These are phyloP conservation scores for Tricholoma hemisulphureum DNA, from an alignment of 768 basidiomycete genomes.

Conservation along the genomic window DNA sequence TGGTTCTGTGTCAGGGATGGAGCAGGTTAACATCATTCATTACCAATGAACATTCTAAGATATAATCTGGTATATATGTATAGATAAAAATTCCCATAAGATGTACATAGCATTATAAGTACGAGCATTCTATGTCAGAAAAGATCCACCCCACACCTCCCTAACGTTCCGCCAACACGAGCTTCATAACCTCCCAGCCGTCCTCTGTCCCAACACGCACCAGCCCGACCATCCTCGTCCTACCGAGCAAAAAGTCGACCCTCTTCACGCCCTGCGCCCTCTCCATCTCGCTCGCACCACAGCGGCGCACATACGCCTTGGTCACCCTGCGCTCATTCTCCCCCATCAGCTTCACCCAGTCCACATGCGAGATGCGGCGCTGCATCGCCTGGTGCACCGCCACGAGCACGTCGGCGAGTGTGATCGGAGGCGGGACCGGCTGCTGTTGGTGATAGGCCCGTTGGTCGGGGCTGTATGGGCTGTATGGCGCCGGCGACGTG, in stretches of 20 bases:
- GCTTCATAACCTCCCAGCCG: slow-evolving; percentile 34
- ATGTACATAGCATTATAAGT: too few species aligned
- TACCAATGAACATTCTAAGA: too few species aligned
- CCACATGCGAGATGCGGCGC: slow-evolving; percentile 38
- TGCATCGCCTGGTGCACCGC: slow-evolving; percentile 50
- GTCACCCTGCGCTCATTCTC: slow-evolving; percentile 31
- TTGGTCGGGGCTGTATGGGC: slow-evolving; percentile 15
- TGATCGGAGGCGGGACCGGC: slow-evolving; percentile 53
- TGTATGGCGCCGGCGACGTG: slow-evolving; percentile 13
- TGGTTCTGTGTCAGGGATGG: too few species aligned
- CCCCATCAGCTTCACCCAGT: slow-evolving; percentile 35
- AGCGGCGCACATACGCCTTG: slow-evolving; percentile 39
- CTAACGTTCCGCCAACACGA: slow-evolving; percentile 15
- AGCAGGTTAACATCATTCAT: too few species aligned
- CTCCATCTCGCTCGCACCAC: slow-evolving; percentile 31
- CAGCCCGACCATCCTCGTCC: slow-evolving; percentile 48
- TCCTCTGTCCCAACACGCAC: slow-evolving; percentile 37
- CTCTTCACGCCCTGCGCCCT: slow-evolving; percentile 54
- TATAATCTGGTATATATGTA: too few species aligned
- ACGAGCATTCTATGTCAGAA: too few species aligned
- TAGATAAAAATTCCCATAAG: too few species aligned
- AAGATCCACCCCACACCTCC: neutral
- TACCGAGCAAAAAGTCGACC: slow-evolving; percentile 56
- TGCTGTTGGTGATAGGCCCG: neutral
- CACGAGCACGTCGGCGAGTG: slow-evolving; percentile 56